Evolutionary conservation across 768 basidiomycete genomes (phyloP).

Genomic region (Kwoniella newhampshirensis): DNA sequence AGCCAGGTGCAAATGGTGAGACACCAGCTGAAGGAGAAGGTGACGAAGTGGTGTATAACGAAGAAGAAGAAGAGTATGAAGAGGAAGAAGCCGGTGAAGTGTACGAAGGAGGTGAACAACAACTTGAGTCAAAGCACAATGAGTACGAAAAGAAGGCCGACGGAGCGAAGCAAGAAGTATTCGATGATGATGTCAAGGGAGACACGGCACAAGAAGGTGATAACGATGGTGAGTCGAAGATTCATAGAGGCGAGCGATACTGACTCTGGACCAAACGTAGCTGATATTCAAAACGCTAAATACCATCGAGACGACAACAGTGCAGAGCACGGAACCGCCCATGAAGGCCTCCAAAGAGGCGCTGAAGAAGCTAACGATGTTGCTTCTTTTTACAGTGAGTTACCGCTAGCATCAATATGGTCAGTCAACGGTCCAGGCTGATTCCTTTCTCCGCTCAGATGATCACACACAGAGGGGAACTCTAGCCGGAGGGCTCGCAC

Average conservation of each 20-base stretch:
- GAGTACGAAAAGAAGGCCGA: constrained; percentile 6
- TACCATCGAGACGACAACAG: no score
- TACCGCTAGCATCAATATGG: no score
- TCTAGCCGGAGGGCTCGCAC: no score
- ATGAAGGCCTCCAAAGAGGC: background rate
- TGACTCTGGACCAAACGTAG: no score
- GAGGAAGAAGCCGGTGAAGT: constrained; percentile 77
- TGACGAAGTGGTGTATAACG: constrained; percentile 82
- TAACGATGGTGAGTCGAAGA: constrained; percentile 7
- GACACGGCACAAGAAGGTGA: constrained; percentile 9
- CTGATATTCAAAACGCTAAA: no score
- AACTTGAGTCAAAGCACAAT: constrained; percentile 5
- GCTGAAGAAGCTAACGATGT: no score
- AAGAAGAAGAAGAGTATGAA: constrained; percentile 79
- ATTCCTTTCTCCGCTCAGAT: no score
- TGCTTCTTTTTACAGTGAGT: no score
- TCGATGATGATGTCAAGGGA: background rate
- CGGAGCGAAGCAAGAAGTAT: background rate
- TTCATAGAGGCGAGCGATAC: no score
- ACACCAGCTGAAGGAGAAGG: constrained; percentile 54
- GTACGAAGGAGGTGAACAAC: constrained; percentile 42
- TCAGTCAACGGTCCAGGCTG: no score
- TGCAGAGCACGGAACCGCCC: constrained; percentile 14
- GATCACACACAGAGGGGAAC: no score
- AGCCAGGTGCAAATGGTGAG: background rate